Percentiles rank a stretch among this genome's conserved stretches.
These are phyloP conservation scores for Fusarium mangiferae DNA, from an alignment of 2,329 filamentous ascomycete species.

Conservation along the genomic window DNA sequence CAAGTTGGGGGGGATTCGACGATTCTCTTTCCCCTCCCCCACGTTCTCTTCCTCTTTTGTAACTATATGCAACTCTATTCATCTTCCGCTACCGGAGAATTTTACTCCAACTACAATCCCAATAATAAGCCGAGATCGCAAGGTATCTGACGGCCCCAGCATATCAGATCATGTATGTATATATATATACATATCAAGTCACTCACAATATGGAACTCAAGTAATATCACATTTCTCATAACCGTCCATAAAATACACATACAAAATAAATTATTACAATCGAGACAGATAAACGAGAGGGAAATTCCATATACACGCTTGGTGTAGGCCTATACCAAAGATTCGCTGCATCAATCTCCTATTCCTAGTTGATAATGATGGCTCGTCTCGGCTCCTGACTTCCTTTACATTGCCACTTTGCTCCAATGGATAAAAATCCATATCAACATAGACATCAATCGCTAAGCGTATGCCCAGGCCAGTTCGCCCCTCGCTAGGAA, in stretches of 20 bases:
- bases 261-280: conserved; percentile 45
- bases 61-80: not conserved
- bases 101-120: not conserved
- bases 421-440: conserved; percentile 14
- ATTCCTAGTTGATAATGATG: not conserved
- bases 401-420: conserved; percentile 15
- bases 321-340: conserved; percentile 26
- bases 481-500: conserved; percentile 22
- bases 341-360: conserved; percentile 10
- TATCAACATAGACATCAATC: conserved; percentile 14
- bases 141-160: not conserved
- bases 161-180: not conserved
- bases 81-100: conserved; percentile 18
- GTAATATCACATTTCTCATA: not conserved
- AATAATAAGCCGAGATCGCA: not conserved
- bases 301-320: conserved; percentile 38
- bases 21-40: conserved; percentile 19
- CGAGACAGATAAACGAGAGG: conserved; percentile 39
- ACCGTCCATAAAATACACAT: conserved; percentile 14
- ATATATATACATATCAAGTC: not conserved
- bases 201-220: not conserved
- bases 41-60: conserved; percentile 20
- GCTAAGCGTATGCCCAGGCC: conserved; percentile 14
- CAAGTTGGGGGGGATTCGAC: conserved; percentile 29
- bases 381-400: conserved; percentile 13